A percentile compares a stretch with the other conserved stretches of the same genome.
Evolutionary conservation across 805 yeast genomes (phyloP).

Genomic region (Wickerhamomyces alni): DNA sequence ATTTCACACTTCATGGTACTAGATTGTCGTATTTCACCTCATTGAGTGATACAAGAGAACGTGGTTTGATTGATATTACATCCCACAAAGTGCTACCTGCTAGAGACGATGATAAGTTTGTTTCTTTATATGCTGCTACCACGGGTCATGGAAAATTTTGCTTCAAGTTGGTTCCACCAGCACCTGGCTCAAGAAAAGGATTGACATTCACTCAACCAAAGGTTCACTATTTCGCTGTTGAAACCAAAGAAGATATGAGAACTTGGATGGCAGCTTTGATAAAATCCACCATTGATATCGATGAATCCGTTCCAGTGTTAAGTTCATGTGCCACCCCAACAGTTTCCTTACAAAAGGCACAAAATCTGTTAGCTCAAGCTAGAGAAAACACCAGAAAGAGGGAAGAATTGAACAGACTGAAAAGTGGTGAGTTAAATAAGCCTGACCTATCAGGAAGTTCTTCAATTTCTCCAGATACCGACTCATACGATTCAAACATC

Average conservation of each 20-base stretch:
- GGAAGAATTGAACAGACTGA: conserved; percentile 33
- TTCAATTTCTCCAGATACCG: conserved; percentile 24
- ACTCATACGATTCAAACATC: conserved; percentile 22
- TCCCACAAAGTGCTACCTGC: conserved; percentile 89
- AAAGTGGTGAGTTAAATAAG: conserved; percentile 17
- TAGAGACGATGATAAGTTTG: conserved; percentile 74
- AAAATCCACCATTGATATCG: conserved; percentile 94
- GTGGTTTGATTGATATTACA: conserved; percentile 92
- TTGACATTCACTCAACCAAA: conserved; percentile 94
- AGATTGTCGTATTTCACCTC: conserved; percentile 82
- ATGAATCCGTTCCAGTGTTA: conserved; percentile 85
- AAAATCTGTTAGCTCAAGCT: conserved; percentile 76
- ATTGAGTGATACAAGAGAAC: conserved; percentile 74
- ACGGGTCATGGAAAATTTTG: conserved; percentile 93
- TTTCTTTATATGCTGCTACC: conserved; percentile 85
- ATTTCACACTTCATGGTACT: conserved; percentile 85
- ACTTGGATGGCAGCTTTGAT: conserved; percentile 92
- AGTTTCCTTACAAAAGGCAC: conserved; percentile 80
- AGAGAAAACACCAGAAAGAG: conserved; percentile 64
- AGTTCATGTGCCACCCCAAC: conserved; percentile 96
- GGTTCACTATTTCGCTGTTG: conserved; percentile 94
- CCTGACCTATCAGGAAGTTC: conserved; percentile 25
- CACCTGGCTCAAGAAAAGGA: conserved; percentile 94
- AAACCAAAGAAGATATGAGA: conserved; percentile 85
- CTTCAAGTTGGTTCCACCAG: conserved; percentile 92